Percentiles rank a stretch among this genome's conserved stretches.
These are phyloP conservation scores for Spirogloea muscicola DNA, from an alignment of 139 green algal genomes.

Conservation along the genomic window DNA sequence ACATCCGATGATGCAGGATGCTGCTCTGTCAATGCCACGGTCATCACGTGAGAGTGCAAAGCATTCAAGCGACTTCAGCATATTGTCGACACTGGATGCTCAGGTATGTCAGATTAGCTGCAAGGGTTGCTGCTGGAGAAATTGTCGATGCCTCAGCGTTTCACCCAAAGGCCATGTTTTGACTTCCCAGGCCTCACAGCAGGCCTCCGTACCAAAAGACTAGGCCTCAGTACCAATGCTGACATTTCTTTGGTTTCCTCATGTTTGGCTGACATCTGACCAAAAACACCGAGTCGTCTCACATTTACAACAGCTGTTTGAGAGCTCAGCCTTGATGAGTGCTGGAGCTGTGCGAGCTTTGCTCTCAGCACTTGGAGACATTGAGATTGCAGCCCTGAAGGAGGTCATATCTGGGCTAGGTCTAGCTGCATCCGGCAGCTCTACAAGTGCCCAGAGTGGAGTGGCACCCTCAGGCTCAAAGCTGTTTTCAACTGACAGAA, in stretches of 20 bases:
- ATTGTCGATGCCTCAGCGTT: not conserved
- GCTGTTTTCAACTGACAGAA: conserved; percentile 44
- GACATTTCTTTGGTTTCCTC: not conserved
- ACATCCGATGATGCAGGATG: conserved; percentile 4
- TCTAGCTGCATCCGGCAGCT: conserved; percentile 18
- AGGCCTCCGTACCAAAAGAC: not conserved
- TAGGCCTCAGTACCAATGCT: not conserved
- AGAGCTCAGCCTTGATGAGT: conserved; percentile 40
- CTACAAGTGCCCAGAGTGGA: not conserved
- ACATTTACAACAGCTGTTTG: conserved; percentile 31
- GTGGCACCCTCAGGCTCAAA: conserved; percentile 1
- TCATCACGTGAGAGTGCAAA: conserved; percentile 7
- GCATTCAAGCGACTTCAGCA: conserved; percentile 44
- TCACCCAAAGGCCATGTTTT: not conserved
- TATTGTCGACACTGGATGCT: conserved; percentile 46
- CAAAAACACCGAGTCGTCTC: not conserved
- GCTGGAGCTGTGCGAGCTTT: conserved; percentile 4
- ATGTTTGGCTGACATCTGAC: conserved; percentile 1
- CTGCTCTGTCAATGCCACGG: not conserved
- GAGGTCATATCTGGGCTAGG: conserved; percentile 28
- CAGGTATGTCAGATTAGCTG: conserved; percentile 16
- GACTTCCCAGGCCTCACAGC: not conserved
- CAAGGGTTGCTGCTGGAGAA: not conserved
- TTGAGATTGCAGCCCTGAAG: conserved; percentile 16
- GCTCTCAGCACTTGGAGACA: conserved; percentile 5